A percentile compares a stretch with the other conserved stretches of the same genome.
phyloP scores from a whole-genome alignment of 2,329 filamentous ascomycete species.

The Venturia oleaginea region DNA sequence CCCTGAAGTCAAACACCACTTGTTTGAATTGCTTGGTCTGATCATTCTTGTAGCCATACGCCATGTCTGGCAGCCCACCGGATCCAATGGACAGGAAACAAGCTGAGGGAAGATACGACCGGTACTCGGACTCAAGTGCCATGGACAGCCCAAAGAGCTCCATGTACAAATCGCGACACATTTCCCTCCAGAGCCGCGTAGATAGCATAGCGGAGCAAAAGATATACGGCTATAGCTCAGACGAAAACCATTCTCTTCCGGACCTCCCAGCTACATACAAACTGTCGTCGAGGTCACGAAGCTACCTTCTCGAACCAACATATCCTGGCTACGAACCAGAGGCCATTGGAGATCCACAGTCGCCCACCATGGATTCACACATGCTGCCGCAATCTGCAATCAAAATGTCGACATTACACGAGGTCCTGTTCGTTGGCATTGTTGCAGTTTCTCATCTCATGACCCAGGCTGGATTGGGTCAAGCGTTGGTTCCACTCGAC shows the following conservation, averaged over 20 bases:
- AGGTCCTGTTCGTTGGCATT: constrained; percentile 23
- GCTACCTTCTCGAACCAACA: constrained; percentile 13
- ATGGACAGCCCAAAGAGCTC: constrained; percentile 16
- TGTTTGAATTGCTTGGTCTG: constrained; percentile 11
- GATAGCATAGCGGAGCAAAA: constrained; percentile 19
- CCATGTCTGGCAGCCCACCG: constrained; percentile 8
- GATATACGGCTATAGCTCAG: constrained; percentile 13
- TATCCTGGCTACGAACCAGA: constrained; percentile 14
- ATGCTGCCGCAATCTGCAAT: constrained; percentile 12
- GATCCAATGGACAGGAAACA: constrained; percentile 10
- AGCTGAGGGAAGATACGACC: background rate
- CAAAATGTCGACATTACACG: constrained; percentile 19
- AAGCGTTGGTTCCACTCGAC: constrained; percentile 32
- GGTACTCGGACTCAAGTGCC: background rate
- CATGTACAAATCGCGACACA: constrained; percentile 24
- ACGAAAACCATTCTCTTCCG: constrained; percentile 11
- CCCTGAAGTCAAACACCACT: constrained; percentile 8
- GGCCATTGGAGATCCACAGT: constrained; percentile 12
- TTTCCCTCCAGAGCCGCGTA: constrained; percentile 23
- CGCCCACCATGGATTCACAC: constrained; percentile 8
- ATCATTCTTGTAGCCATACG: constrained; percentile 2
- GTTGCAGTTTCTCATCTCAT: constrained; percentile 24
- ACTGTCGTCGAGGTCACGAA: constrained; percentile 12
- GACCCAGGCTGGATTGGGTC: constrained; percentile 24
- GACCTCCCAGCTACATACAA: constrained; percentile 14